Base-by-base conservation (phyloP, 805 yeast species). In the Teunomyces lycoperdinae region DNA sequence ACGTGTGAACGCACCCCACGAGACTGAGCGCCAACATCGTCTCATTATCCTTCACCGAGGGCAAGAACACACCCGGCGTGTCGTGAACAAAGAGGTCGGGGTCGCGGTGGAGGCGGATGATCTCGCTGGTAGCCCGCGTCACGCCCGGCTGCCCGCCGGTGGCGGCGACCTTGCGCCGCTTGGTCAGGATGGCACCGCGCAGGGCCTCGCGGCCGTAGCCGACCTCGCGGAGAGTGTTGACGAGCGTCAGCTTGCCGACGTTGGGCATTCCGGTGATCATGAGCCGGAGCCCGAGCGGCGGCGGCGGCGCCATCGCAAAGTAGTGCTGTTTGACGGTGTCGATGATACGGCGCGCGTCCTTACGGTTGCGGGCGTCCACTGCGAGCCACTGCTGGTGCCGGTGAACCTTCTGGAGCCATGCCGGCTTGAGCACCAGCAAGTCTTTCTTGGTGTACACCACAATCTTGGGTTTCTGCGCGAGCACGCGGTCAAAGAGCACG, bases 211-310 rank as follows among this genome's bases (percentile, higher is more conserved):
- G 50, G 1, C 64, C 59, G 43, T 61, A 66, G 2, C 77, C 74
- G 11, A 66, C 68, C 6, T 68, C 68, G 49, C 97, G 68, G 44
- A 91, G 67, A 0, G 85, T 74, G 59, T 94, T 94, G 26, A 91
- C 85, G 42, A 94, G 63, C 0, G 97, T 86, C 9, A 96, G 87
- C 65, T 94, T 94, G 0, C 99, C 99, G n/a, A 90, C 96, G 62
- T 94, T 94, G 1, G 99, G 99, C 94, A 94, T 87, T 0, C 99
- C 99, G 5, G 85, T 83, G 40, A 92, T 80, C 73, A 91, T 73
- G 48, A 87, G 65, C 17, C 90, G 67, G 42, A 87, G 70, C 0
- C 98, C 98, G 50, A 90, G 65, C 0, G 97, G 97, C 0, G 96
- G 95, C 1, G 84, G 80, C 0, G 92, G 89, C 14, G 63, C 64